phyloP scores from a whole-genome alignment of 805 yeast species.

The Ogataea nonfermentans region DNA sequence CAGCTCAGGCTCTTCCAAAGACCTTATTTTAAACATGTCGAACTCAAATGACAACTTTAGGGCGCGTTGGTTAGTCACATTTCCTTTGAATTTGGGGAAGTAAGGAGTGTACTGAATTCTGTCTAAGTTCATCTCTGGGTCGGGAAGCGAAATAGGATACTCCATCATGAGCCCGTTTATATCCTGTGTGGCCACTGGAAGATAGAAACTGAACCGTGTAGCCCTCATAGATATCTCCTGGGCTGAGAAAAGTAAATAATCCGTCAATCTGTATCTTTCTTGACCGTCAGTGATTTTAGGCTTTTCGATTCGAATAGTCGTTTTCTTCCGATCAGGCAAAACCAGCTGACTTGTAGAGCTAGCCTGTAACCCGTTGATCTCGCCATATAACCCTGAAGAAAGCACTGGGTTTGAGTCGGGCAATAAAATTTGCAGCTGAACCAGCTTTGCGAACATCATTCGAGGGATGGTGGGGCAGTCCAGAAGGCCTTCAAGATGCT shows the following conservation, averaged over 20 bases:
- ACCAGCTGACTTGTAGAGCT: slow-evolving; percentile 3
- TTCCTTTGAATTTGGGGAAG: slow-evolving; percentile 8
- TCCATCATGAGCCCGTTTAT: slow-evolving; percentile 14
- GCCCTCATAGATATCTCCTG: slow-evolving; percentile 16
- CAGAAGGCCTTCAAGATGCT: slow-evolving; percentile 18
- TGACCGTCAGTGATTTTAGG: slow-evolving; percentile 3
- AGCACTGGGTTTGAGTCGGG: slow-evolving; percentile 25
- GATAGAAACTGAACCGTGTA: slow-evolving; percentile 22
- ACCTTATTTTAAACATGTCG: slow-evolving; percentile 5
- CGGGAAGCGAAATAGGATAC: slow-evolving; percentile 16
- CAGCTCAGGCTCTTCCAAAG: slow-evolving; percentile 1
- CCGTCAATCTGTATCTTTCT: slow-evolving; percentile 19
- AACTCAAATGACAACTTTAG: slow-evolving; percentile 12
- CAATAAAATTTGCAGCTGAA: slow-evolving; percentile 17
- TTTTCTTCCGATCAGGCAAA: background rate
- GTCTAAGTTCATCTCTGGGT: slow-evolving; percentile 1
- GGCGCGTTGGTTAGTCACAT: slow-evolving; percentile 9
- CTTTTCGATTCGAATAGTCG: slow-evolving; percentile 2
- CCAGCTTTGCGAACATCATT: slow-evolving; percentile 18
- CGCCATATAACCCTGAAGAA: slow-evolving; percentile 26
- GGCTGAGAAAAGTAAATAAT: slow-evolving; percentile 25
- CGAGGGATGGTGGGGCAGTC: slow-evolving; percentile 13
- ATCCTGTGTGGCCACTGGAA: slow-evolving; percentile 27
- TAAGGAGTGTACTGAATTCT: slow-evolving; percentile 10
- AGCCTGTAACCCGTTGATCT: background rate